Conservation (phyloP, 169 alveolate genomes). For the Besnoitia besnoiti region DNA sequence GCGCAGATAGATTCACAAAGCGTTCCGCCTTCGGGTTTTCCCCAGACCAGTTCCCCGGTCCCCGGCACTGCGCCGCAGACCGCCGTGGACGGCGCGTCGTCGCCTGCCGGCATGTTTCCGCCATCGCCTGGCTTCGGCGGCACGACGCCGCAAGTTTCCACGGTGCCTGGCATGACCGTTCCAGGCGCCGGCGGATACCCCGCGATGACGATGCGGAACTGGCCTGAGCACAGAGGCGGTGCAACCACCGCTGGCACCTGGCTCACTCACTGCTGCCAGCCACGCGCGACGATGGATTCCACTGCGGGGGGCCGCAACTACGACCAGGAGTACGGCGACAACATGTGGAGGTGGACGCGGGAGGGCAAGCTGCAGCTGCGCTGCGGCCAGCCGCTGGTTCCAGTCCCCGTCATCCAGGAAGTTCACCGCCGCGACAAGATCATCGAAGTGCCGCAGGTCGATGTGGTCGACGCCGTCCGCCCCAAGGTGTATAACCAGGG, state of each 20-base stretch:
- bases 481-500: conserved; percentile 86
- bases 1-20: no score
- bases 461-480: conserved; percentile 81
- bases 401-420: conserved; percentile 87
- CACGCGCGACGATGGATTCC: not conserved
- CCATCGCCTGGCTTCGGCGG: no score
- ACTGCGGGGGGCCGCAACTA: not conserved
- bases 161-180: not conserved
- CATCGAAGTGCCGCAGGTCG: conserved; percentile 85
- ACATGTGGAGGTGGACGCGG: conserved; percentile 79
- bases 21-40: no score
- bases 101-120: no score
- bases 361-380: conserved; percentile 77
- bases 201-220: not conserved
- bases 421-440: conserved; percentile 84
- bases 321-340: not conserved
- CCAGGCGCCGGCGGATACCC: not conserved
- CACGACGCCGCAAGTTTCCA: not conserved
- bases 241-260: not conserved
- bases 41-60: no score
- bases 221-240: not conserved
- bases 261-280: not conserved
- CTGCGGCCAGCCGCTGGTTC: conserved; percentile 82
- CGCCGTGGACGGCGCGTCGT: no score
- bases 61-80: no score